A percentile compares a stretch with the other conserved stretches of the same genome.
Conservation (phyloP, 768 basidiomycete genomes). For the Coprinopsis cinerea region DNA sequence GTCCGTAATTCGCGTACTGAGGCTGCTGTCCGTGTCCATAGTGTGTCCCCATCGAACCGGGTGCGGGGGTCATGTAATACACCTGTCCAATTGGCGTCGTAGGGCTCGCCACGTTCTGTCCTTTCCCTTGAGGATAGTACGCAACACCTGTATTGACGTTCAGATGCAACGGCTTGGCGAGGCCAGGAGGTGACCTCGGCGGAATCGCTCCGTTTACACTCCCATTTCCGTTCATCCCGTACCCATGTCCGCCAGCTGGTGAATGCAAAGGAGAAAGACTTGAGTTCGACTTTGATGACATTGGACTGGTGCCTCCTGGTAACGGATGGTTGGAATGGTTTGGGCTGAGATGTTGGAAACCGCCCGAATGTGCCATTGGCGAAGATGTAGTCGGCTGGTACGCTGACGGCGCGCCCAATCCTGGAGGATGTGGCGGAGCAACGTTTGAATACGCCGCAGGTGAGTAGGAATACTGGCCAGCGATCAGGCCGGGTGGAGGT, state of each 20-base stretch:
- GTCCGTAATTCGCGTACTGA: no score
- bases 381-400: background rate
- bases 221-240: background rate
- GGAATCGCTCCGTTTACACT: background rate
- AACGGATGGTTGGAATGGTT: background rate
- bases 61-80: background rate
- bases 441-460: no score
- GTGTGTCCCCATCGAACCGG: no score
- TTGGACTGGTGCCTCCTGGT: background rate
- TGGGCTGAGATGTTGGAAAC: constrained; percentile 1
- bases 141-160: background rate
- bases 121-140: background rate
- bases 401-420: background rate
- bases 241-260: background rate
- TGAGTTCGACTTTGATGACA: background rate
- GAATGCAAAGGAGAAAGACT: constrained; percentile 6
- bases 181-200: background rate
- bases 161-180: background rate
- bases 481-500: background rate
- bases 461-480: background rate
- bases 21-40: no score
- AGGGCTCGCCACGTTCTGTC: background rate
- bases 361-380: background rate
- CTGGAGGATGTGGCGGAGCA: background rate
- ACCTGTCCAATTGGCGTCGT: background rate